Conservation (phyloP, 306 rosid genomes). For the Acacia acuminata region DNA sequence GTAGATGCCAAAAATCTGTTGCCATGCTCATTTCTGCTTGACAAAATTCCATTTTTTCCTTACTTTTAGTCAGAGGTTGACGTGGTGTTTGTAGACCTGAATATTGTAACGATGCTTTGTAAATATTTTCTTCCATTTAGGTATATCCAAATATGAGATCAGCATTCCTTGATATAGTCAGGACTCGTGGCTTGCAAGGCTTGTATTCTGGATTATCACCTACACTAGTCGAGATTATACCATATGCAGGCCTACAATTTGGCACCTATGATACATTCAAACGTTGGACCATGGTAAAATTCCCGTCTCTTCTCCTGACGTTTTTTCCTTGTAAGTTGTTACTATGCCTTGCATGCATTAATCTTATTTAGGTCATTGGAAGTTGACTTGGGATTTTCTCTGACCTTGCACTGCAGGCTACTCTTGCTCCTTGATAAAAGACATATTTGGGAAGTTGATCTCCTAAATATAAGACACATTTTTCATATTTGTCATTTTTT, state of each 20-base stretch:
- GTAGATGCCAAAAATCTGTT: not conserved
- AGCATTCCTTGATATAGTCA: constrained; percentile 71
- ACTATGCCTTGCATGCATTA: constrained; percentile 13
- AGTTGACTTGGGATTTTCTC: constrained; percentile 10
- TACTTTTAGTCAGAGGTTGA: not conserved
- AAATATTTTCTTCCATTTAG: constrained; percentile 40
- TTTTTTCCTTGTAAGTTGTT: not conserved
- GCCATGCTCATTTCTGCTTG: not conserved
- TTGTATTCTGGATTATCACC: constrained; percentile 90
- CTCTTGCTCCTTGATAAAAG: not conserved
- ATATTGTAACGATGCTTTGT: constrained; percentile 3
- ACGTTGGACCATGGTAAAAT: constrained; percentile 81
- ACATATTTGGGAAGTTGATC: too few species aligned
- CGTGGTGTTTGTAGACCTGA: constrained; percentile 20
- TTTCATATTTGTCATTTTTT: too few species aligned
- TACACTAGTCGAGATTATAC: constrained; percentile 93
- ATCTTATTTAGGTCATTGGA: constrained; percentile 3
- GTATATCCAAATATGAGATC: constrained; percentile 91
- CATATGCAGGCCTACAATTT: constrained; percentile 95
- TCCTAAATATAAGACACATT: too few species aligned
- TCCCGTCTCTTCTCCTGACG: constrained; percentile 23
- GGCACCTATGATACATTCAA: constrained; percentile 94
- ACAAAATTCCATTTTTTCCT: constrained; percentile 10
- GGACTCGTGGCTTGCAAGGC: constrained; percentile 72
- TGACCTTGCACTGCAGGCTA: not conserved